Conservation (phyloP, 2,329 filamentous ascomycete genomes). For the Beauveria asiatica region DNA sequence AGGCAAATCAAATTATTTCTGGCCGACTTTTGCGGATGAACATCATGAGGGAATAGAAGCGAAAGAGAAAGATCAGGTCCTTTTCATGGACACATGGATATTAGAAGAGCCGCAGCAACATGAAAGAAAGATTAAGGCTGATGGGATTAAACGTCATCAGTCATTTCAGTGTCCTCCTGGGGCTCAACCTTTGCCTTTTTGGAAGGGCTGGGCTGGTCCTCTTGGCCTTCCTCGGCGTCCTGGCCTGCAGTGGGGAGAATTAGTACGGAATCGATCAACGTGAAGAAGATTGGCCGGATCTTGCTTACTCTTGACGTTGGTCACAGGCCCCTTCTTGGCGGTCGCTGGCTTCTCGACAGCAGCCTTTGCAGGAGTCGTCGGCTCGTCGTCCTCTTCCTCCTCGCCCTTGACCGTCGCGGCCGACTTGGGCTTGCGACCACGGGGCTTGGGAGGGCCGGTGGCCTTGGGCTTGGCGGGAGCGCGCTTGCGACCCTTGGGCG, state of each 20-base stretch:
- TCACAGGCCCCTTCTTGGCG: neutral
- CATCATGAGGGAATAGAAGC: neutral
- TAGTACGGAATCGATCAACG: neutral
- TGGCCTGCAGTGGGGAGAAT: neutral
- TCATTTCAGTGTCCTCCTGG: neutral
- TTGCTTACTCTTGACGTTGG: neutral
- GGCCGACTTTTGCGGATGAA: neutral
- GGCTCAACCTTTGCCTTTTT: conserved; percentile 26
- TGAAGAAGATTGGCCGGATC: too few relatives aligned
- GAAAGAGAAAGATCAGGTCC: neutral
- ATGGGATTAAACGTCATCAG: neutral
- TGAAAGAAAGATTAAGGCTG: neutral
- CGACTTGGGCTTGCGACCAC: conserved; percentile 5
- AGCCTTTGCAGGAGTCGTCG: neutral
- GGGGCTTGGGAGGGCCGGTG: conserved; percentile 8
- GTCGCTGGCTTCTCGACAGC: neutral
- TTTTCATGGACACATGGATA: neutral
- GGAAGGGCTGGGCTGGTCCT: conserved; percentile 11
- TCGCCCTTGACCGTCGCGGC: conserved; percentile 15
- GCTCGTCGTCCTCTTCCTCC: conserved; percentile 13
- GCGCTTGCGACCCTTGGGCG: conserved; percentile 4
- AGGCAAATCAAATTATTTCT: neutral
- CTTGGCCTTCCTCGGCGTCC: neutral
- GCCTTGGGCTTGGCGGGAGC: conserved; percentile 9
- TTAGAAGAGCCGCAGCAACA: neutral